Percentiles rank a stretch among this genome's conserved stretches.
Conservation (phyloP, 2,329 filamentous ascomycete genomes). For the Xenosphaeropsis pyriputrescens region DNA sequence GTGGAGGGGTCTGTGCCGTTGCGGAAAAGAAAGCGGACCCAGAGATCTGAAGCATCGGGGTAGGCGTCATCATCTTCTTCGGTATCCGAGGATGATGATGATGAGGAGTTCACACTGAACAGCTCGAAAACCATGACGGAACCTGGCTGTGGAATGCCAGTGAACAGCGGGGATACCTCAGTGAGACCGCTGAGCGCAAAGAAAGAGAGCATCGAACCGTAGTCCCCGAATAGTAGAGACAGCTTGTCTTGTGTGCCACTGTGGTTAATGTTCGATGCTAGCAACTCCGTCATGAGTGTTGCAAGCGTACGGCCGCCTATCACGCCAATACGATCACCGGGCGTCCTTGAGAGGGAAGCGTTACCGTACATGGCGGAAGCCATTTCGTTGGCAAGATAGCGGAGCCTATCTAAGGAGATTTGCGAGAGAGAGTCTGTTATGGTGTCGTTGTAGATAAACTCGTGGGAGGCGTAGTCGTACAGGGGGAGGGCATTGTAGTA, state of each 20-base stretch:
- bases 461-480: slow-evolving; percentile 40
- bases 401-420: slow-evolving; percentile 35
- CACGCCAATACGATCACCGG: slow-evolving; percentile 27
- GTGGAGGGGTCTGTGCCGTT: slow-evolving; percentile 24
- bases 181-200: slow-evolving; percentile 31
- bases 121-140: slow-evolving; percentile 64
- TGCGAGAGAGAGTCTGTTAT: slow-evolving; percentile 25
- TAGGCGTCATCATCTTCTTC: slow-evolving; percentile 2
- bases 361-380: slow-evolving; percentile 42
- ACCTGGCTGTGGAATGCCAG: slow-evolving; percentile 48
- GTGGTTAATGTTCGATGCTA: slow-evolving; percentile 26
- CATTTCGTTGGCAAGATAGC: slow-evolving; percentile 49
- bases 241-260: slow-evolving; percentile 28
- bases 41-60: slow-evolving; percentile 20
- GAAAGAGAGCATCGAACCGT: slow-evolving; percentile 39
- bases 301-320: slow-evolving; percentile 39
- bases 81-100: slow-evolving; percentile 14
- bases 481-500: slow-evolving; percentile 38
- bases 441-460: slow-evolving; percentile 33
- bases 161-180: slow-evolving; percentile 29
- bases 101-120: slow-evolving; percentile 18
- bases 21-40: slow-evolving; percentile 41
- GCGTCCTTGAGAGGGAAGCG: slow-evolving; percentile 37
- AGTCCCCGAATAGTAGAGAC: slow-evolving; percentile 36
- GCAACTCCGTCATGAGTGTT: slow-evolving; percentile 24